phyloP scores from a whole-genome alignment of 148 eudicot genomes.

The Beta vulgaris region DNA sequence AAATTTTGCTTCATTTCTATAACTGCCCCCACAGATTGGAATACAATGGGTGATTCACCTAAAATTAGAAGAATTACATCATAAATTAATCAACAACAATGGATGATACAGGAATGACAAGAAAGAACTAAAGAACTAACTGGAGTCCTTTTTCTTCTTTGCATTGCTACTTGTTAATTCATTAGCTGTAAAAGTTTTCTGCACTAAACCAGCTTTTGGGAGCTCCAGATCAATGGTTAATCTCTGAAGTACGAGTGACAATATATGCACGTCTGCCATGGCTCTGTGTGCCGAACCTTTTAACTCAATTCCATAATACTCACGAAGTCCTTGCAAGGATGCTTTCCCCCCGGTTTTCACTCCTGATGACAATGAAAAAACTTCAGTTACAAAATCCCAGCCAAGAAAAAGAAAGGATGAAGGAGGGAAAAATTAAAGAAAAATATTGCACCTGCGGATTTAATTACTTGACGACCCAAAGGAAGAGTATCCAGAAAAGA shows the following conservation, averaged over 20 bases:
- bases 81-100: too few species aligned
- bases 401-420: background rate
- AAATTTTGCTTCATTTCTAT: conserved; percentile 17
- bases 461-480: conserved; percentile 54
- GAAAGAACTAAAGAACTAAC: conserved; percentile 28
- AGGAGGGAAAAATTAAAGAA: background rate
- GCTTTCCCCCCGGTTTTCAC: conserved; percentile 15
- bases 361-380: conserved; percentile 31
- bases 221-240: conserved; percentile 59
- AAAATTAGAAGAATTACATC: too few species aligned
- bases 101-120: conserved; percentile 20
- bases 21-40: background rate
- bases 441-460: conserved; percentile 43
- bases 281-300: conserved; percentile 80
- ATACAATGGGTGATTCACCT: conserved; percentile 17
- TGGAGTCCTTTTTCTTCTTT: conserved; percentile 50
- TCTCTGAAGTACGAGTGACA: conserved; percentile 55
- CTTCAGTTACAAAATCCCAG: background rate
- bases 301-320: conserved; percentile 46
- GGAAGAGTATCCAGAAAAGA: conserved; percentile 73
- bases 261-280: conserved; percentile 56
- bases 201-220: conserved; percentile 43
- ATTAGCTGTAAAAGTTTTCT: conserved; percentile 44
- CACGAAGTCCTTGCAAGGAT: conserved; percentile 51
- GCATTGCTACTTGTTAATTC: conserved; percentile 25